phyloP scores from a whole-genome alignment of 1,284 basidiomycete genomes.

The Leccinum fuscescens region DNA sequence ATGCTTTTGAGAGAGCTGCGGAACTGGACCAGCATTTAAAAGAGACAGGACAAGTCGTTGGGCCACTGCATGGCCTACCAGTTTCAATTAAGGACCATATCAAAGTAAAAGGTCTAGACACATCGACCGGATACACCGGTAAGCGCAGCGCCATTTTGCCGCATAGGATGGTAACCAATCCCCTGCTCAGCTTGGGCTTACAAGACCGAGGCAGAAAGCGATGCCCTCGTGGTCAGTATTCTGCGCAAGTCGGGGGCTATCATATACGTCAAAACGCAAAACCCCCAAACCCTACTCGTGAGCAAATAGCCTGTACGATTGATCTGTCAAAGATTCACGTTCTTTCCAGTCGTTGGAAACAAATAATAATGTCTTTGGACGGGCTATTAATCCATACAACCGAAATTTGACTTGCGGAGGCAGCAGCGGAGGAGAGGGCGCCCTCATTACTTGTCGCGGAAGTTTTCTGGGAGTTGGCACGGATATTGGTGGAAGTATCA shows the following conservation, averaged over 20 bases:
- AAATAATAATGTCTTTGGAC: conserved; percentile 53
- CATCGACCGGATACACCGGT: conserved; percentile 49
- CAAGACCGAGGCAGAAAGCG: conserved; percentile 38
- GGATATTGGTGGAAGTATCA: conserved; percentile 53
- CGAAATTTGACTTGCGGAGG: conserved; percentile 55
- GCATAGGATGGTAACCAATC: background rate
- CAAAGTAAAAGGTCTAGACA: conserved; percentile 46
- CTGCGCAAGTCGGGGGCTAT: conserved; percentile 54
- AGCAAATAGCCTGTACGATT: conserved; percentile 6
- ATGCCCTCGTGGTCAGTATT: conserved; percentile 47
- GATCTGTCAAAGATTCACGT: conserved; percentile 9
- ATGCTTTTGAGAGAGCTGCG: conserved; percentile 49
- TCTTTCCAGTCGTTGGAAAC: conserved; percentile 44
- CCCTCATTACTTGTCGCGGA: conserved; percentile 58
- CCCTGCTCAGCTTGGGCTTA: conserved; percentile 42
- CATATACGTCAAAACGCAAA: conserved; percentile 57
- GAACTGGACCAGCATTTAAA: conserved; percentile 50
- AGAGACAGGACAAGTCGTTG: conserved; percentile 47
- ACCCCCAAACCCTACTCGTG: conserved; percentile 51
- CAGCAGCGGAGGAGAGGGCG: conserved; percentile 61
- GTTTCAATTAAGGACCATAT: conserved; percentile 56
- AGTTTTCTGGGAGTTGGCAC: conserved; percentile 58
- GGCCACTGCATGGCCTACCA: conserved; percentile 62
- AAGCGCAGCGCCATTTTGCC: background rate
- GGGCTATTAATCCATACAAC: conserved; percentile 55